Evolutionary conservation across 331 rosid genomes (phyloP), one percentile per base, ranked within the genome.

Genomic region (Acacia concinna): DNA sequence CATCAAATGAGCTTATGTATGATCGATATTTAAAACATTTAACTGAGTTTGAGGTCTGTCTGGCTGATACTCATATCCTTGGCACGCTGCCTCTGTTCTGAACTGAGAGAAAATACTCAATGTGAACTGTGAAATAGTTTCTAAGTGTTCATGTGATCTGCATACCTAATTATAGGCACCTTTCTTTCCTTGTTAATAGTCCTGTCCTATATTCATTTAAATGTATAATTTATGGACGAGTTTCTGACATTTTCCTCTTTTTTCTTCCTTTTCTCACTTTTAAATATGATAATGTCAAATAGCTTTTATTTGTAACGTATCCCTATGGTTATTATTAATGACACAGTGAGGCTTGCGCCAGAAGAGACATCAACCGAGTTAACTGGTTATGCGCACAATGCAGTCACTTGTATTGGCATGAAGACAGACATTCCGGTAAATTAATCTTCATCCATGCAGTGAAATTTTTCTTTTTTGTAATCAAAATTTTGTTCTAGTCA

Each of bases 401-500:
- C 89, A 56, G 97, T 92, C 78, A 95, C 97, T 68, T 95, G 99
- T 77, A 76, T 95, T 78, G 99, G 97, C 93, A 89, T 91, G 97
- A 95, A 87, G 81, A 88, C 93, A 23, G 93, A 90, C 76, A 90
- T 95, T 87, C 98, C 99, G 82, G 99, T 47, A 59, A 47, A 40
- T 37, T n/a, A 75, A 57, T 41, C 35, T 63, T 57, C 68, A 69
- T 81, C 57, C 65, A 43, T 43, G 13, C 66, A 32, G 54, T 81
- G 44, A 68, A 57, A 81, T 44, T 17, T 30, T 52, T 3, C 40
- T 21, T 64, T 34, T 46, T 64, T 21, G 67, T 27, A 15, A 14
- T 27, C 28, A 23, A 25, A 3, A 41, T 41, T 74, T n/a, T 14
- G 9, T 30, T 12, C 2, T 65, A 2, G 20, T n/a, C 12, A 13